phyloP scores from a whole-genome alignment of 1,284 basidiomycete species.

The Chalciporus sp. region DNA sequence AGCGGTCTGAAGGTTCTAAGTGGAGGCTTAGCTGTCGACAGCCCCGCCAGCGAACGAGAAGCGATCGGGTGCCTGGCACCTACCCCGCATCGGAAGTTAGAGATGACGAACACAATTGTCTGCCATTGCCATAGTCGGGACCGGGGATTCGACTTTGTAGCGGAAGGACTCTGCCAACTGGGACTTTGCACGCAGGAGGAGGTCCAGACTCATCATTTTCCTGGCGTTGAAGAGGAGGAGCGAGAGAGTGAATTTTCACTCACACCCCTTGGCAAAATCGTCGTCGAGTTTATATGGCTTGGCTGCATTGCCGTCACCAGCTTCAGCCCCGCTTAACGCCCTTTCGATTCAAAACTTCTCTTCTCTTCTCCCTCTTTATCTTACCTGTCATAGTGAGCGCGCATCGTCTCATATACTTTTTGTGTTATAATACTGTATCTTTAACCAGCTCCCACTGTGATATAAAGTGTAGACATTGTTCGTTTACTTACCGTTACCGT shows the following conservation, averaged over 20 bases:
- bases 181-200: too few species aligned
- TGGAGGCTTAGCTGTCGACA: conserved; percentile 65
- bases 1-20: conserved; percentile 73
- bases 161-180: conserved; percentile 68
- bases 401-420: too few species aligned
- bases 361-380: too few species aligned
- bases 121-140: conserved; percentile 42
- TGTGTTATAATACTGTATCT: too few species aligned
- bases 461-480: too few species aligned
- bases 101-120: too few species aligned
- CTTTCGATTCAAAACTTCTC: too few species aligned
- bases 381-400: too few species aligned
- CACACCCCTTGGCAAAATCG: not conserved
- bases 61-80: conserved; percentile 42
- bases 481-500: too few species aligned
- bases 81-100: too few species aligned
- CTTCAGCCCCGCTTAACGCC: conserved; percentile 50
- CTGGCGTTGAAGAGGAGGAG: conserved; percentile 42
- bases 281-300: not conserved
- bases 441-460: too few species aligned
- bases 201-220: too few species aligned
- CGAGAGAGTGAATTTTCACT: not conserved
- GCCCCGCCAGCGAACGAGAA: conserved; percentile 58
- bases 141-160: conserved; percentile 66
- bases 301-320: conserved; percentile 77